Base-by-base conservation (phyloP, 2,329 filamentous ascomycete species). In the Apiospora pterosperma region DNA sequence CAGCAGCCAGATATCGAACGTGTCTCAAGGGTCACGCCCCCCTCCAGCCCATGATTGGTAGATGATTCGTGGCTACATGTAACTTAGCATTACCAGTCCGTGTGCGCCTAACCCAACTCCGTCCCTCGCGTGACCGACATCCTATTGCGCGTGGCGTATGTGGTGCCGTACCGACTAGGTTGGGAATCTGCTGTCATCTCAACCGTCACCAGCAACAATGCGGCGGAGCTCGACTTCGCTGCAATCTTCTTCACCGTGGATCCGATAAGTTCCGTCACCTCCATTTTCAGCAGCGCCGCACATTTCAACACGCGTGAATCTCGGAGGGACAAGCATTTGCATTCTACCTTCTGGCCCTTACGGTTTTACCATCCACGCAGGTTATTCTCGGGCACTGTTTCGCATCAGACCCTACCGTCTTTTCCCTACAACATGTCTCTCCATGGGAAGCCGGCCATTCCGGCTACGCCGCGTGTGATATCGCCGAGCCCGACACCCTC, bases 391-490 rank as follows among this genome's bases (percentile, higher is more conserved):
- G 89, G 89, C 69, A 81, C 84, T 70, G 80, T 90, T 72, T 77
- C 78, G 69, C 78, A 79, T 59, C 81, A 88, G 65, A 80, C 82
- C 44, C 83, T 92, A 2, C 88, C 88, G 59, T 84, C 86, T 42
- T 90, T 90, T 66, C 77, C 80, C 10, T 80, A 78, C 76, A 73
- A 76, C 73, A 87, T 89, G 81, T 82, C 86, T 64, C 75, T 81
- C 66, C 82, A 80, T 65, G 76, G 78, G 62, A 81, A 85, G 66
- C 77, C 77, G 68, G 81, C 82, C 70, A 82, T 96, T 65, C 93
- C 94, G 64, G 85, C 86, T 64, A 96, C 91, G 64, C 93, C 93
- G 73, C 90, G 93, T 74, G 92, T 97, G 70, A 96, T 96, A 71
- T 96, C 93, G 14, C 93, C 94, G 44, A 96, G 93, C 63, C 93